Percentiles rank a stretch among this genome's conserved stretches.
These are phyloP conservation scores for Calonectria pseudoreteaudii DNA, from an alignment of 2,329 filamentous ascomycete species.

Conservation along the genomic window DNA sequence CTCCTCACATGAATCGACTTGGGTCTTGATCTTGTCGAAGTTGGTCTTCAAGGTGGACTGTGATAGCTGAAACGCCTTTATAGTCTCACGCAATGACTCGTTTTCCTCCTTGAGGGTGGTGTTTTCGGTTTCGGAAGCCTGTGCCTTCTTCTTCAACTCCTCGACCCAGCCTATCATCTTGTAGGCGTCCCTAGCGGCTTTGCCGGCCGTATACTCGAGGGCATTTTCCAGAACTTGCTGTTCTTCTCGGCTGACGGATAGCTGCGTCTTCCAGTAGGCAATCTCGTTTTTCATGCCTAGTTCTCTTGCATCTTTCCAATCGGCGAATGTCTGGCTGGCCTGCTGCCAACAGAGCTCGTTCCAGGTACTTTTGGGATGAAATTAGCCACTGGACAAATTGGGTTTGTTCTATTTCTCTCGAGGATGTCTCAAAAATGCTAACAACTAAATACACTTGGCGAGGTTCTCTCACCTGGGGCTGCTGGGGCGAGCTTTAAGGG, in stretches of 20 bases:
- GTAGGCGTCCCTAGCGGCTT: not conserved
- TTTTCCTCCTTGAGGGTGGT: not conserved
- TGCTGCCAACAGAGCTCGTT: constrained; percentile 1
- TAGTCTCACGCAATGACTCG: not conserved
- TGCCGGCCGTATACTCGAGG: not conserved
- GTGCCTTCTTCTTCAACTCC: not conserved
- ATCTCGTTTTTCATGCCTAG: not conserved
- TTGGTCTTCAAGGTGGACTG: not conserved
- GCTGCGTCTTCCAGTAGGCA: not conserved
- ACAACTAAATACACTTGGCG: not conserved
- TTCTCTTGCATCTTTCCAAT: not conserved
- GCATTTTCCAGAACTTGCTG: constrained; percentile 1
- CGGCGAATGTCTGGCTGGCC: not conserved
- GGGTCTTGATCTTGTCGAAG: not conserved
- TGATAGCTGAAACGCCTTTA: not conserved
- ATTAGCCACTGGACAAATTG: not conserved
- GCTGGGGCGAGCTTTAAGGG: not conserved
- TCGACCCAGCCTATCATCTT: constrained; percentile 2
- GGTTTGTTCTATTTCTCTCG: too few species aligned
- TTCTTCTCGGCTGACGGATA: not conserved
- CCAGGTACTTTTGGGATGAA: not conserved
- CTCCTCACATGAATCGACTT: not conserved
- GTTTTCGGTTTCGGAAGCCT: not conserved
- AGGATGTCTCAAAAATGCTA: not conserved
- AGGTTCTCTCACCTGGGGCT: not conserved